A percentile compares a stretch with the other conserved stretches of the same genome.
Conservation (phyloP, 257 asterid genomes). For the Primulina eburnea region DNA sequence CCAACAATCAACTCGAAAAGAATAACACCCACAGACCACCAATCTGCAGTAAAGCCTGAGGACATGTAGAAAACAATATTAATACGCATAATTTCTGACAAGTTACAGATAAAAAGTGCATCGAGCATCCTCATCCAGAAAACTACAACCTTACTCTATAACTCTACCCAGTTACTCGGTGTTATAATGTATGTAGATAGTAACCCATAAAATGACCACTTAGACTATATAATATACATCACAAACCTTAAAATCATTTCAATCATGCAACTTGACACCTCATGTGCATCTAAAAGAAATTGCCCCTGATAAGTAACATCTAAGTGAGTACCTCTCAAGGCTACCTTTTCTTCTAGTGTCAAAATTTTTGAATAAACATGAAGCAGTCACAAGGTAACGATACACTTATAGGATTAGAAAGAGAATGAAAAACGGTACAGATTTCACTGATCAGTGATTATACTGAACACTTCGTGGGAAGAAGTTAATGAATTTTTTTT, state of each 20-base stretch:
- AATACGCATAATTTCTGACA: slow-evolving; percentile 4
- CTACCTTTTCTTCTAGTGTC: slow-evolving; percentile 8
- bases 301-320: neutral
- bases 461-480: slow-evolving; percentile 1
- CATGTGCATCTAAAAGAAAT: slow-evolving; percentile 10
- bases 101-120: slow-evolving; percentile 8
- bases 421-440: neutral
- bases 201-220: slow-evolving; percentile 3
- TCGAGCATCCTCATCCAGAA: slow-evolving; percentile 11
- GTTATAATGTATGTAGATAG: neutral
- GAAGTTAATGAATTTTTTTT: neutral
- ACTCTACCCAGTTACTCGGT: slow-evolving; percentile 1
- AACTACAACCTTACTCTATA: slow-evolving; percentile 3
- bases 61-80: slow-evolving; percentile 24
- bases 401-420: slow-evolving; percentile 1
- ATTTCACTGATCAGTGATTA: neutral
- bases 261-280: slow-evolving; percentile 11
- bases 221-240: slow-evolving; percentile 1
- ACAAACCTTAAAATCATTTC: neutral
- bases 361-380: slow-evolving; percentile 1
- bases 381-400: neutral
- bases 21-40: slow-evolving; percentile 99
- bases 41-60: slow-evolving; percentile 91
- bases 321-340: slow-evolving; percentile 8
- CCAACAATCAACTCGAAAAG: slow-evolving; percentile 96